Conservation (phyloP, 1,139 yeast species). For the Pichia sp. region DNA sequence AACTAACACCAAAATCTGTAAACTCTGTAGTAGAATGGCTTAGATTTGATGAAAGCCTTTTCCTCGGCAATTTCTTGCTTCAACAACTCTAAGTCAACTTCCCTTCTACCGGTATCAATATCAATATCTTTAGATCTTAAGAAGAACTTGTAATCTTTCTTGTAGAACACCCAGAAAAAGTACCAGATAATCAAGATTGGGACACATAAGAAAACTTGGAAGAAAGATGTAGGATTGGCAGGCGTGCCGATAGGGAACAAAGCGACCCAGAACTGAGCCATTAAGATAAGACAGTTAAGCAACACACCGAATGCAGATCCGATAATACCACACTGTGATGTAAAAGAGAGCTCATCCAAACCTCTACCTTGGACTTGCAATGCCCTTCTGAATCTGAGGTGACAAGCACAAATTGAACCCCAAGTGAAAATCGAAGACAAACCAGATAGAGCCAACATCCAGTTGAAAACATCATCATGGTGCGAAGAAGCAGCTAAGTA, state of each 20-base stretch:
- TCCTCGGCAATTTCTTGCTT: constrained; percentile 66
- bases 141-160: constrained; percentile 47
- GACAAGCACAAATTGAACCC: constrained; percentile 74
- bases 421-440: constrained; percentile 81
- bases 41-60: constrained; percentile 46
- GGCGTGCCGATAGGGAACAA: constrained; percentile 57
- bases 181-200: constrained; percentile 59
- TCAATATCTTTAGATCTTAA: constrained; percentile 54
- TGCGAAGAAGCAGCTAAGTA: constrained; percentile 67
- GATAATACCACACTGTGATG: constrained; percentile 60
- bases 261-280: constrained; percentile 75
- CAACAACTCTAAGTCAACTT: constrained; percentile 58
- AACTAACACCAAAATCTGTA: constrained; percentile 54
- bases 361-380: constrained; percentile 61
- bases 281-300: constrained; percentile 59
- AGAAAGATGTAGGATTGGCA: constrained; percentile 58
- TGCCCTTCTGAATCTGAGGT: constrained; percentile 75
- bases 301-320: constrained; percentile 68
- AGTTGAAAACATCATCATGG: constrained; percentile 64
- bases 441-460: constrained; percentile 83
- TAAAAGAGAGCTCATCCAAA: constrained; percentile 63
- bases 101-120: constrained; percentile 68
- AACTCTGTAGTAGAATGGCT: constrained; percentile 50
- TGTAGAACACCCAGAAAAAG: constrained; percentile 54
- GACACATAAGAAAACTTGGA: constrained; percentile 57